Percentiles rank a stretch among this genome's conserved stretches.
Evolutionary conservation across 2,329 filamentous ascomycete genomes (phyloP).

Genomic region (Epichloe sp.): DNA sequence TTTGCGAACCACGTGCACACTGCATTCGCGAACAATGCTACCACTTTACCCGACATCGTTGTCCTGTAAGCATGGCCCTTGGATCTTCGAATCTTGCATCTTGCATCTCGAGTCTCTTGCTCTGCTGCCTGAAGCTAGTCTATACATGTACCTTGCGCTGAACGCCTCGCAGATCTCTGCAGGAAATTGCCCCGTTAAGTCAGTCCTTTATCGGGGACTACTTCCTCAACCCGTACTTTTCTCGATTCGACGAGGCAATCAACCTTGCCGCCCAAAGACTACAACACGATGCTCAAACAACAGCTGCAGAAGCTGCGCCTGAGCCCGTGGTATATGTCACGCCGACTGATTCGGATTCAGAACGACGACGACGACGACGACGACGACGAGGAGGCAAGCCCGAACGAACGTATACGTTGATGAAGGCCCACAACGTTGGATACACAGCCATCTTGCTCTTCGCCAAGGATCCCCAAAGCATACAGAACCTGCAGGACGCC

Average conservation of each 20-base stretch:
- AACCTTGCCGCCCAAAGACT: slow-evolving; percentile 47
- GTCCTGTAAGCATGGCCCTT: slow-evolving; percentile 33
- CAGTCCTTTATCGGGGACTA: slow-evolving; percentile 77
- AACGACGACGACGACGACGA: neutral
- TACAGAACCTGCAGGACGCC: slow-evolving; percentile 59
- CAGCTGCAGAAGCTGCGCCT: neutral
- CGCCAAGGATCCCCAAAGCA: slow-evolving; percentile 46
- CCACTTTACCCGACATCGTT: slow-evolving; percentile 38
- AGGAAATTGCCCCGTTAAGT: slow-evolving; percentile 78
- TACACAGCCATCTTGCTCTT: slow-evolving; percentile 88
- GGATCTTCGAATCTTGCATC: neutral
- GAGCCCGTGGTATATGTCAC: slow-evolving; percentile 6
- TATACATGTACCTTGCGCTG: neutral
- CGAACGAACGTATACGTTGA: slow-evolving; percentile 48
- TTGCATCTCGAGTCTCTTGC: neutral
- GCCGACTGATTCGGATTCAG: slow-evolving; percentile 2
- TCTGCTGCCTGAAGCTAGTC: neutral
- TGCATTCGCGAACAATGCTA: slow-evolving; percentile 37
- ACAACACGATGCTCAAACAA: slow-evolving; percentile 9
- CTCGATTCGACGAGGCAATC: slow-evolving; percentile 57
- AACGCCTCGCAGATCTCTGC: slow-evolving; percentile 48
- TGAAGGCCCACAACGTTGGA: slow-evolving; percentile 63
- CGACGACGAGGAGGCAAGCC: slow-evolving; percentile 1
- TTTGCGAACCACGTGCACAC: slow-evolving; percentile 60
- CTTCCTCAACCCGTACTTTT: slow-evolving; percentile 63